These are phyloP conservation scores for Boletus pseudo-olivaceus DNA, from an alignment of 768 basidiomycete species.

Conservation along the genomic window DNA sequence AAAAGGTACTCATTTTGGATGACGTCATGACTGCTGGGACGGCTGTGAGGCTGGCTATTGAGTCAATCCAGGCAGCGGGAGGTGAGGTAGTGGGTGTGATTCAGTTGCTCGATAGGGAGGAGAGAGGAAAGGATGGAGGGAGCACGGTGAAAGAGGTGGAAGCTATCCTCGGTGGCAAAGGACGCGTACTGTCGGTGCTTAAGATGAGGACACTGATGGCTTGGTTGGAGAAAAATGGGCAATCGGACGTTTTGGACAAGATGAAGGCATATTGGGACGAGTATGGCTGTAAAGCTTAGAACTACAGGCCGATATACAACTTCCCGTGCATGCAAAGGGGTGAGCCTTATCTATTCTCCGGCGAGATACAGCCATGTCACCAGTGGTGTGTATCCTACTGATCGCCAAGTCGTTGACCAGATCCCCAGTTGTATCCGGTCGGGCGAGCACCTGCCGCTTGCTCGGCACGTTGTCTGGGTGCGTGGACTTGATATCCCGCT, in stretches of 20 bases:
- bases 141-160: conserved; percentile 86
- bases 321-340: not conserved
- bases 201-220: conserved; percentile 81
- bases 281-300: conserved; percentile 28
- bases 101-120: conserved; percentile 70
- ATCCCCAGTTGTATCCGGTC: conserved; percentile 50
- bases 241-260: conserved; percentile 54
- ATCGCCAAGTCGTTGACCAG: conserved; percentile 48
- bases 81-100: conserved; percentile 88
- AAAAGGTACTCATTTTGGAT: conserved; percentile 85
- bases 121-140: conserved; percentile 43
- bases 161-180: conserved; percentile 59
- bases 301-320: conserved; percentile 1
- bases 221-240: conserved; percentile 74
- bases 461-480: conserved; percentile 42
- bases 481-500: conserved; percentile 54
- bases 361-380: not conserved
- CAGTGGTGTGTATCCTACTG: conserved; percentile 3
- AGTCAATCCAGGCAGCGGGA: conserved; percentile 60
- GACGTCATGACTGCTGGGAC: conserved; percentile 95
- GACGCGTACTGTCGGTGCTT: conserved; percentile 73
- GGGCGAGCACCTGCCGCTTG: conserved; percentile 15
- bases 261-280: conserved; percentile 67
- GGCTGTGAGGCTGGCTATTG: conserved; percentile 81
- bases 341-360: not conserved